Evolutionary conservation across 139 green algal species (phyloP).

Genomic region (Tetraselmis striata): DNA sequence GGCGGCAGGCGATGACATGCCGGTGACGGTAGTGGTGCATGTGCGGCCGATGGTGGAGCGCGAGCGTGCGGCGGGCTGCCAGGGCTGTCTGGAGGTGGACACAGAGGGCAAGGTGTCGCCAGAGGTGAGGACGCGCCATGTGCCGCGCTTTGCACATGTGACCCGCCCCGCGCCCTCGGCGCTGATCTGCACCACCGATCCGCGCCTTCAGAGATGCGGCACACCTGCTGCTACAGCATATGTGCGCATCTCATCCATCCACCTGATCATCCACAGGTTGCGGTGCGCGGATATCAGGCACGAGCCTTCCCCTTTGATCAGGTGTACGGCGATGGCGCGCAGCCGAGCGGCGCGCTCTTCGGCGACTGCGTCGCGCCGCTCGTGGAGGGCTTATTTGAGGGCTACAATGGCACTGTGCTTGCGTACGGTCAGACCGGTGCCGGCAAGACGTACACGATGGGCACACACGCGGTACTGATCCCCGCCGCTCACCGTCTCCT

Average conservation of each 20-base stretch:
- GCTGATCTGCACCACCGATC: too few relatives aligned
- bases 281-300: neutral
- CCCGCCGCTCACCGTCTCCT: neutral
- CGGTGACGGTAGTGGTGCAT: neutral
- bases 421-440: slow-evolving; percentile 35
- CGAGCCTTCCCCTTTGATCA: slow-evolving; percentile 34
- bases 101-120: neutral
- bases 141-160: too few relatives aligned
- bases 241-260: too few relatives aligned
- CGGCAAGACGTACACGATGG: slow-evolving; percentile 15
- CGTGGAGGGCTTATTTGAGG: slow-evolving; percentile 33
- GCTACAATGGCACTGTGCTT: slow-evolving; percentile 43
- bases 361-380: slow-evolving; percentile 33
- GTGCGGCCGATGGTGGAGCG: neutral
- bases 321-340: slow-evolving; percentile 24
- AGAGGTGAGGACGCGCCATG: too few relatives aligned
- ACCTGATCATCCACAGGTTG: too few relatives aligned
- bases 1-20: neutral
- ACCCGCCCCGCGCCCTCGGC: too few relatives aligned
- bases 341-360: slow-evolving; percentile 18
- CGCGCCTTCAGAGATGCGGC: too few relatives aligned
- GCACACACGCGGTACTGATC: neutral
- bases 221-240: too few relatives aligned
- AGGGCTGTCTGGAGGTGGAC: neutral
- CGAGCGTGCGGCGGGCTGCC: neutral